Evolutionary conservation across 2,329 filamentous ascomycete species (phyloP).

Genomic region (Orbilia oligospora): DNA sequence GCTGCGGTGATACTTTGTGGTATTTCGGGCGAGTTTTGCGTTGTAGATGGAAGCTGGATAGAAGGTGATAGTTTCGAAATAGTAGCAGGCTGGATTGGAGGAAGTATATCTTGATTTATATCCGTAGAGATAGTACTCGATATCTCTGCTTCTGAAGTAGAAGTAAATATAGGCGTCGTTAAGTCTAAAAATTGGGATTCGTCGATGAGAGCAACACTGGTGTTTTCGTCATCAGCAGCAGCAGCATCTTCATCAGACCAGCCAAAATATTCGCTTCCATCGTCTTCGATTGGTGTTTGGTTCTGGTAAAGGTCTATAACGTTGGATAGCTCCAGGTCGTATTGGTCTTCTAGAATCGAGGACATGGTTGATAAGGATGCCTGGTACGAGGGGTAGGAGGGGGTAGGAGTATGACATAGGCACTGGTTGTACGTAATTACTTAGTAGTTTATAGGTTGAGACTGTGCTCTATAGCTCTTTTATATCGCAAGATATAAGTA

Average conservation of each 20-base stretch:
- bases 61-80: not conserved
- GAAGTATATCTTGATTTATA: not conserved
- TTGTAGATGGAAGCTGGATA: not conserved
- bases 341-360: constrained; percentile 18
- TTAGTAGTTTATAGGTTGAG: not conserved
- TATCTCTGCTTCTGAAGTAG: not conserved
- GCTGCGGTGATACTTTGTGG: constrained; percentile 2
- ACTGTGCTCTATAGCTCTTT: not conserved
- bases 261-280: constrained; percentile 45
- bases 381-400: not conserved
- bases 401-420: too few species aligned
- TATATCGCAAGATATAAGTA: not conserved
- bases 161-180: not conserved
- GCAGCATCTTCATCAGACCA: constrained; percentile 41
- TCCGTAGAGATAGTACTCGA: not conserved
- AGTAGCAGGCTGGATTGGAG: not conserved
- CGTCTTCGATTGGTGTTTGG: constrained; percentile 15
- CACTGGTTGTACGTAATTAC: too few species aligned
- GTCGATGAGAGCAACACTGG: not conserved
- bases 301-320: constrained; percentile 51
- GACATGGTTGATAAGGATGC: not conserved
- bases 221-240: not conserved
- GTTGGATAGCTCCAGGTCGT: constrained; percentile 37
- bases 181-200: constrained; percentile 17
- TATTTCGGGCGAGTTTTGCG: constrained; percentile 38